A percentile compares a stretch with the other conserved stretches of the same genome.
phyloP scores from a whole-genome alignment of 768 basidiomycete genomes.

The Hebeloma cylindrosporum region DNA sequence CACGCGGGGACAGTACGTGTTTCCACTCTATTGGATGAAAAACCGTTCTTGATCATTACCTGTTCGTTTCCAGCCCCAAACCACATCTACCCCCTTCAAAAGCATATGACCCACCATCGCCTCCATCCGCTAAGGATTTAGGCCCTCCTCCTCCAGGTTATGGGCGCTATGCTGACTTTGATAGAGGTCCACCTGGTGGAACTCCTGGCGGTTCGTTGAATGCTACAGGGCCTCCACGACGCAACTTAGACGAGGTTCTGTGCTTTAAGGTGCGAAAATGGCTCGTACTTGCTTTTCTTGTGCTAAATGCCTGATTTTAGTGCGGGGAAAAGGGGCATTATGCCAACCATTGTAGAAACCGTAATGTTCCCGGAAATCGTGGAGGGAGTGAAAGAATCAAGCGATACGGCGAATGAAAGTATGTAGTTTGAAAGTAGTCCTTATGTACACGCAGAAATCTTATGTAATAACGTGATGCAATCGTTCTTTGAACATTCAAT shows the following conservation, averaged over 20 bases:
- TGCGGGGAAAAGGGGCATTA: conserved; percentile 95
- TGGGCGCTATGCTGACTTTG: conserved; percentile 79
- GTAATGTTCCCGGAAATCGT: conserved; percentile 88
- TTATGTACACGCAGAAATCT: background rate
- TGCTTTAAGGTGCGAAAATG: conserved; percentile 75
- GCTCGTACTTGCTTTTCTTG: background rate
- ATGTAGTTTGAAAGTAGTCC: background rate
- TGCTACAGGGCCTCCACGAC: conserved; percentile 43
- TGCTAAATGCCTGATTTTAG: conserved; percentile 33
- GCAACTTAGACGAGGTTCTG: conserved; percentile 80
- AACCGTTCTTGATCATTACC: background rate
- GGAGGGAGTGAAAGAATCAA: conserved; percentile 72
- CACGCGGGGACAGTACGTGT: conserved; percentile 81
- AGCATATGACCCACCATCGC: conserved; percentile 76
- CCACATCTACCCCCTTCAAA: conserved; percentile 65
- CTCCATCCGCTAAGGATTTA: conserved; percentile 73
- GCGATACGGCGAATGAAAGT: conserved; percentile 37
- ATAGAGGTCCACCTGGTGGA: conserved; percentile 49
- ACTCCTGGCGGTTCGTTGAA: conserved; percentile 25
- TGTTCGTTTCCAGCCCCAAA: conserved; percentile 60
- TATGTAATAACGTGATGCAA: conserved; percentile 1
- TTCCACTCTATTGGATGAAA: background rate
- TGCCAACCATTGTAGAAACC: conserved; percentile 89
- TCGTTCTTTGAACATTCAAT: background rate
- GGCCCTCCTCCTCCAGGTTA: conserved; percentile 93